Evolutionary conservation across 768 basidiomycete species (phyloP), one percentile per base, ranked within the genome.

Genomic region (Cystobasidium tubakii): DNA sequence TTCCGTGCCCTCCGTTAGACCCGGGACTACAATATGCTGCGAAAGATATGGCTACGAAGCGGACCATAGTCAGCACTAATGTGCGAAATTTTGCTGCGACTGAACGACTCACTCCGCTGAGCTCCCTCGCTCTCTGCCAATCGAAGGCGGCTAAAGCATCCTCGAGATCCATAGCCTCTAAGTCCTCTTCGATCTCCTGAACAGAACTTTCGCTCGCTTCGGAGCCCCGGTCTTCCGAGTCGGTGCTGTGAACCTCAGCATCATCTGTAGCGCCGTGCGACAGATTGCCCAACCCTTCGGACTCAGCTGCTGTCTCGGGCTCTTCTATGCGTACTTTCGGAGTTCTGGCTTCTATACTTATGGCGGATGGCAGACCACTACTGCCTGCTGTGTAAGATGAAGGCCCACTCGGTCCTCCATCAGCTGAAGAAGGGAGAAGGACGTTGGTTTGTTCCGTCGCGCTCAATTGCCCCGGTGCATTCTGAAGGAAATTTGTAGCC

Each of bases 11-110:
- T 25, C 25, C 1, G 53, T 27, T 6, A 55, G 27, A 15, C 53
- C 55, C 13, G 54, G 25, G 7, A 53, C 50, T 13, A 71, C 25
- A 3, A 60, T 4, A 39, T 71, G 69, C 55, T 71, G 69, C 6
- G 39, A 9, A 9, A 71, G 25, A 34, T 71, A 71, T 23, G 54
- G 69, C 69, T 71, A 44, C 6, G 50, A 12, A 36, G 36, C 23
- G 54, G 17, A 31, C 19, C 2, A 10, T 23, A 43, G 25, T 44
- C 66, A 67, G 44, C 4, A 19, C 54, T 19, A 62, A n/a, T 31
- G 57, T 21, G 15, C n/a, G 31, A 13, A 23, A 6, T 25, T 6
- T 34, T 29, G 25, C 4, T 23, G 27, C 27, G 13, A 60, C 4
- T 31, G 7, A 1, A 29, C 13, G 23, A 21, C 69, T 60, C 29